Evolutionary conservation across 192 early-diverging fungal genomes (phyloP).

Genomic region (Thoreauomyces humboldtii): DNA sequence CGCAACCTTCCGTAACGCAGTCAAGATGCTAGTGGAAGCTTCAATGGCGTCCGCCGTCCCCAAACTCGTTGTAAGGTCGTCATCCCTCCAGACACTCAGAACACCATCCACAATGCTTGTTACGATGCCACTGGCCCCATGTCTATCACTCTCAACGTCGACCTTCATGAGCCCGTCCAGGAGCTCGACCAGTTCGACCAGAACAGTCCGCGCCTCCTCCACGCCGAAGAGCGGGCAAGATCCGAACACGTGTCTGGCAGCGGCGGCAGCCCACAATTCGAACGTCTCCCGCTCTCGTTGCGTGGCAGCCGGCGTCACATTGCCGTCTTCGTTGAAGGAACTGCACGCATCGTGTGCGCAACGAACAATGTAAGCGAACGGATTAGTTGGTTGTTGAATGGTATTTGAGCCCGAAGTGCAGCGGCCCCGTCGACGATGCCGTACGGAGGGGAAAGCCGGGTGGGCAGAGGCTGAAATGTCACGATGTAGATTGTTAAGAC

Average conservation of each 20-base stretch:
- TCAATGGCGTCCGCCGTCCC: too few relatives aligned
- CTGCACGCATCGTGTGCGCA: neutral
- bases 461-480: neutral
- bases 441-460: neutral
- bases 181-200: neutral
- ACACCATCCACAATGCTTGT: neutral
- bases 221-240: neutral
- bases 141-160: neutral
- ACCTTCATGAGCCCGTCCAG: neutral
- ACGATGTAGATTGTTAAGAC: neutral
- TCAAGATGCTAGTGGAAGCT: too few relatives aligned
- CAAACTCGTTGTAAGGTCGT: too few relatives aligned
- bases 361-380: neutral
- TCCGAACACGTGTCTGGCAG: neutral
- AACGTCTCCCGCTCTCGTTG: slow-evolving; percentile 10
- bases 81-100: neutral
- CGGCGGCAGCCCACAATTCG: neutral
- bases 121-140: neutral
- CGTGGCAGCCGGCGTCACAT: neutral
- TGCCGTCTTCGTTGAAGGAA: neutral
- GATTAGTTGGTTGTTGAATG: neutral
- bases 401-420: neutral
- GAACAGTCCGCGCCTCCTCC: neutral
- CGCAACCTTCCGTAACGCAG: too few relatives aligned
- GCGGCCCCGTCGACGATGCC: neutral